Conservation (phyloP, 2,329 filamentous ascomycete species). For the Ambrosiella cleistominuta region DNA sequence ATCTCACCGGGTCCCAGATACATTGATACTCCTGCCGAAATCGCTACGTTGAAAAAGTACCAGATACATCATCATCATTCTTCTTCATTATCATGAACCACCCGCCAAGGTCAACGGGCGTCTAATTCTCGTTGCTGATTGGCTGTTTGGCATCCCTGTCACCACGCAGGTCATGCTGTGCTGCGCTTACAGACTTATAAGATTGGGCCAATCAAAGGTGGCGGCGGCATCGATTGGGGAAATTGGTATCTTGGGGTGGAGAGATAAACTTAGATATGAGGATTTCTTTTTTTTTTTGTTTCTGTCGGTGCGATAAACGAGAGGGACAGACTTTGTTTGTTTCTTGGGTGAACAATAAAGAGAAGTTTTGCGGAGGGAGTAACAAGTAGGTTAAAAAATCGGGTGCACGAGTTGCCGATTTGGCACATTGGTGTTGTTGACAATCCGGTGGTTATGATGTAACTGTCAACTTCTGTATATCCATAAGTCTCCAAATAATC, state of each 20-base stretch:
- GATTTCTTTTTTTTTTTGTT: neutral
- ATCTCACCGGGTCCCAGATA: no score
- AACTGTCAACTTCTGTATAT: no score
- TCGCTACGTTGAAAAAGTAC: neutral
- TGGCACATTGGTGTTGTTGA: no score
- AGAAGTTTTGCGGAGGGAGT: no score
- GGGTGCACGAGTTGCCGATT: no score
- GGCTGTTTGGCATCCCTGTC: neutral
- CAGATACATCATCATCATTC: neutral
- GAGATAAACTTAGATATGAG: neutral
- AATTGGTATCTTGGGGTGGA: neutral
- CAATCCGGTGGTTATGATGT: no score
- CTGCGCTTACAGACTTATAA: constrained; percentile 2
- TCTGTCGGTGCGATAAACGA: neutral
- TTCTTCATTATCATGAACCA: neutral
- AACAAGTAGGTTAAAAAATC: no score
- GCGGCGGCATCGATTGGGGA: neutral
- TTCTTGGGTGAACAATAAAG: no score
- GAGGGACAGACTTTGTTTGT: no score
- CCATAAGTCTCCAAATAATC: no score
- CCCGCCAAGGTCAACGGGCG: neutral
- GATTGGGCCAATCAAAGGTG: constrained; percentile 1
- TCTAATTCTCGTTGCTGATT: constrained; percentile 1
- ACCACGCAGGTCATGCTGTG: neutral
- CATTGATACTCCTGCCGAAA: neutral